Evolutionary conservation across 2,329 filamentous ascomycete genomes (phyloP).

Genomic region (Aspergillus sp.): DNA sequence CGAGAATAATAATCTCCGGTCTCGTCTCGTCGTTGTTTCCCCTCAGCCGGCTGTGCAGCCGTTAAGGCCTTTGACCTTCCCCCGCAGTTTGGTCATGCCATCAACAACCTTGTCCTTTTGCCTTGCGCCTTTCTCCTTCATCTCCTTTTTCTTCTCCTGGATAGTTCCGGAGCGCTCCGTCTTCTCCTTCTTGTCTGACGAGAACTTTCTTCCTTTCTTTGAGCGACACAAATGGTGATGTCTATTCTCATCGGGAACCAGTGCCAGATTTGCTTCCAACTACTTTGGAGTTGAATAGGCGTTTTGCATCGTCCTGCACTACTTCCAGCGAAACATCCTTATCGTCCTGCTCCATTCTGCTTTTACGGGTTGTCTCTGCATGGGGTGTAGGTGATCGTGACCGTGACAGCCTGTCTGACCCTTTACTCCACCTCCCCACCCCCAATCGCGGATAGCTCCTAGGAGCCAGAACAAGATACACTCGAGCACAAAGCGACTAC

Average conservation of each 20-base stretch:
- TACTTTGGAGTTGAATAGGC: slow-evolving; percentile 4
- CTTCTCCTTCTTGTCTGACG: slow-evolving; percentile 4
- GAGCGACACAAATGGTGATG: slow-evolving; percentile 10
- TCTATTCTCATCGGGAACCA: slow-evolving; percentile 2
- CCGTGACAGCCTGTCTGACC: not conserved
- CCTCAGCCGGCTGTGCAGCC: slow-evolving; percentile 8
- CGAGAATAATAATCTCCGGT: not conserved
- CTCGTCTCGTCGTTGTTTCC: not conserved
- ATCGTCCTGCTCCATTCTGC: not conserved
- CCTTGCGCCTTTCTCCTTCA: not conserved
- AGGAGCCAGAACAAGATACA: not conserved
- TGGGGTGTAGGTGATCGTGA: not conserved
- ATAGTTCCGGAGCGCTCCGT: not conserved
- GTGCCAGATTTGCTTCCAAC: not conserved
- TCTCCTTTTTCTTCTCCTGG: slow-evolving; percentile 1
- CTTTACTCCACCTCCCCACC: slow-evolving; percentile 13
- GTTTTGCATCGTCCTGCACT: not conserved
- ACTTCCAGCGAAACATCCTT: not conserved
- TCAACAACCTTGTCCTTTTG: slow-evolving; percentile 4
- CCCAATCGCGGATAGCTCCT: slow-evolving; percentile 16
- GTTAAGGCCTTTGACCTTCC: slow-evolving; percentile 9
- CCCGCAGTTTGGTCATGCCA: slow-evolving; percentile 16
- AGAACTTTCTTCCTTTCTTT: slow-evolving; percentile 1
- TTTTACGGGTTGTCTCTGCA: not conserved
- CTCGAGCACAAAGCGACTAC: not conserved